Conservation (phyloP, 768 basidiomycete species). For the Ramaria rubella region DNA sequence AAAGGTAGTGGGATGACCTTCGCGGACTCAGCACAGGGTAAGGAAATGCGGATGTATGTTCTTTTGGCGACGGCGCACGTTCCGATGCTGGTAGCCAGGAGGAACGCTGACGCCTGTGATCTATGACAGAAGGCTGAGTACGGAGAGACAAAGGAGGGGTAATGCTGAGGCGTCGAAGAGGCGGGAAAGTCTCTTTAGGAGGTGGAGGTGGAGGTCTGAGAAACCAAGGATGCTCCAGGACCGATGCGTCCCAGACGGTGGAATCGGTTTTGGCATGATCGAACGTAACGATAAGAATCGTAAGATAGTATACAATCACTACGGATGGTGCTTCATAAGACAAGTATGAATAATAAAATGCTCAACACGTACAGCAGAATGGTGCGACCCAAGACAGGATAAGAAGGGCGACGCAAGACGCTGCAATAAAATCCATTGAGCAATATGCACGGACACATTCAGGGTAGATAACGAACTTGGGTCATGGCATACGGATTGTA, state of each 20-base stretch:
- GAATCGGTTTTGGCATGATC: neutral
- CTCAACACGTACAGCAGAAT: constrained; percentile 21
- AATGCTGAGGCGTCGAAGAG: neutral
- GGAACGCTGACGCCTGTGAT: neutral
- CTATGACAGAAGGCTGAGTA: neutral
- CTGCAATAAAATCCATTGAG: constrained; percentile 16
- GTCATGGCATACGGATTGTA: constrained; percentile 29
- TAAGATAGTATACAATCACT: constrained; percentile 8
- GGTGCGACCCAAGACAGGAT: constrained; percentile 26
- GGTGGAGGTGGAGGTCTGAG: neutral
- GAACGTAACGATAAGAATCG: constrained; percentile 1
- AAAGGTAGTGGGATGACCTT: neutral
- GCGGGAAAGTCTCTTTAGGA: neutral
- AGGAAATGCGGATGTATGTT: neutral
- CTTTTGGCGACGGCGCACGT: neutral
- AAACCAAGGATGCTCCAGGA: constrained; percentile 4
- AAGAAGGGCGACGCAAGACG: constrained; percentile 24
- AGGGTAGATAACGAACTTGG: constrained; percentile 26
- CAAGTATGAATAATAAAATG: neutral
- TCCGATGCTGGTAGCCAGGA: constrained; percentile 3
- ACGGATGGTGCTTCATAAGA: constrained; percentile 1
- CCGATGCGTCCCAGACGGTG: constrained; percentile 4
- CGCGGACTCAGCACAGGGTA: neutral
- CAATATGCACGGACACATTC: neutral
- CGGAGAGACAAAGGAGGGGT: neutral